Percentiles rank a stretch among this genome's conserved stretches.
Conservation (phyloP, 148 eudicot species). For the Fagopyrum esculentum region DNA sequence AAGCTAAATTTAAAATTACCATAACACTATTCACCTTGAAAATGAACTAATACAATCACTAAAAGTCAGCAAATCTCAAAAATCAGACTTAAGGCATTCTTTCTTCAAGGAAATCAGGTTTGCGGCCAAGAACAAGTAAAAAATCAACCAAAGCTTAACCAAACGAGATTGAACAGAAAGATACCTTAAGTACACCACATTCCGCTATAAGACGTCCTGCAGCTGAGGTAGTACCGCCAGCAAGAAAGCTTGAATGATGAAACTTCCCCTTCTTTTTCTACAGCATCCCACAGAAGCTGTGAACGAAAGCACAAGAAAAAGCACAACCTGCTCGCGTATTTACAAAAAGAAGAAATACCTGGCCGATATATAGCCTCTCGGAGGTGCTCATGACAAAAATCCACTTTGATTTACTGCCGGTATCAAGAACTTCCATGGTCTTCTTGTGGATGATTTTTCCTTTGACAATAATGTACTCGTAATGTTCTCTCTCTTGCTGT, state of each 20-base stretch:
- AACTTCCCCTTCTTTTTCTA: slow-evolving; percentile 91
- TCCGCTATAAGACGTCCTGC: slow-evolving; percentile 76
- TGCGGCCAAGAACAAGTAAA: no score
- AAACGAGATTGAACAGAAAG: neutral
- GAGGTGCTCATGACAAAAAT: slow-evolving; percentile 91
- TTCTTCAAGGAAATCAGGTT: no score
- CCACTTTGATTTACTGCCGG: slow-evolving; percentile 54
- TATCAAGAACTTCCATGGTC: slow-evolving; percentile 45
- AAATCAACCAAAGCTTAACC: neutral
- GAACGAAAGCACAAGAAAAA: neutral
- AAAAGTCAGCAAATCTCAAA: neutral
- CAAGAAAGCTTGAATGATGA: slow-evolving; percentile 97
- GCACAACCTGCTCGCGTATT: neutral
- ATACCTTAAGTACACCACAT: slow-evolving; percentile 75
- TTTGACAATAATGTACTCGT: slow-evolving; percentile 53
- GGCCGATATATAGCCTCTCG: slow-evolving; percentile 69
- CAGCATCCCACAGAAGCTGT: neutral
- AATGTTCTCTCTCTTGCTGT: slow-evolving; percentile 82
- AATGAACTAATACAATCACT: neutral
- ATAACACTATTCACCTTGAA: neutral
- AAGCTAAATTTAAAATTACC: no score
- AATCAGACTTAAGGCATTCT: neutral
- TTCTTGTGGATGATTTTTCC: slow-evolving; percentile 57
- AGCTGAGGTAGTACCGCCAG: slow-evolving; percentile 92
- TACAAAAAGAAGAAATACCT: slow-evolving; percentile 35